Base-by-base conservation (phyloP, 331 rosid genomes). In the Pyracantha coccinea region DNA sequence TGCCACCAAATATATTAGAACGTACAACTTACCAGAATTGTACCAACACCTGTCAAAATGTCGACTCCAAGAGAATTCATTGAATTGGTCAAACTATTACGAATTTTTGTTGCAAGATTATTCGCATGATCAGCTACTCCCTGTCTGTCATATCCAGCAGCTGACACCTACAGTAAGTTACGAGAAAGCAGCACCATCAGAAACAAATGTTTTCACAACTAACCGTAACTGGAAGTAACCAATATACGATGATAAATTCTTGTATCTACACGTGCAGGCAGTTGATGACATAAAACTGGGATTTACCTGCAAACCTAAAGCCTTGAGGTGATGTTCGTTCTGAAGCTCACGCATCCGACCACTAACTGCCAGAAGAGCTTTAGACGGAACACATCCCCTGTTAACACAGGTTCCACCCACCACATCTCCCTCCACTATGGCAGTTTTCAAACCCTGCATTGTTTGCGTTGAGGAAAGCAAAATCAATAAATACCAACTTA, bases 361-460 rank as follows among this genome's bases (percentile, higher is more conserved):
- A 74, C 98, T 92, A 6, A 87, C 97, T 64, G 99, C 99, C 79
- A 95, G 82, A 86, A 95, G 99, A 80, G 99, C 99, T 83, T 95
- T 95, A 2, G 99, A 95, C 60, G 99, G 99, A 85, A 95, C 99
- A 54, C 99, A 95, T 5, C 99, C 99, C 84, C 98, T 89, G 84
- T 95, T 95, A 54, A 95, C 99, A 78, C 99, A 95, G 21, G 99
- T 95, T 80, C 99, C 99, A 25, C 98, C 99, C 68, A 95, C 97
- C 81, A 95, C 97, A 52, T 92, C 99, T 82, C 99, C 99, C 83
- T 95, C 99, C 4, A 95, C 87, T 13, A 95, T 81, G 23, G 93
- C 99, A 53, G 98, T 95, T 90, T 95, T 95, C 81, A 95, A 75
- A 69, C 99, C 99, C 98, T 95, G 93, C 65, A 85, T 70, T 59